phyloP scores from a whole-genome alignment of 306 rosid species.

The Pachyrhizus erosus region DNA sequence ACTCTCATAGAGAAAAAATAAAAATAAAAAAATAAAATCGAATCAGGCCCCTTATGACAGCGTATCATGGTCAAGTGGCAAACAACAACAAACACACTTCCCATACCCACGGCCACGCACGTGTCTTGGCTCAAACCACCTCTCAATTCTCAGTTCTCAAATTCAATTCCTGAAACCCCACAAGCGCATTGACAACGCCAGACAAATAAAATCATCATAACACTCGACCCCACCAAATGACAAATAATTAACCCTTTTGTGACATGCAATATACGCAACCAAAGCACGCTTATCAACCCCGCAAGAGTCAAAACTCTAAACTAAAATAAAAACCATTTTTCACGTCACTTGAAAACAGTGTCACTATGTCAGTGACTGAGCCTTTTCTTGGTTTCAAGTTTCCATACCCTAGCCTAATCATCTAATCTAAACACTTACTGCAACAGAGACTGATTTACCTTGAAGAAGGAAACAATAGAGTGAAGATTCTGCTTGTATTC shows the following conservation, averaged over 20 bases:
- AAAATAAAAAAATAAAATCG: slow-evolving; percentile 29
- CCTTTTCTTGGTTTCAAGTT: slow-evolving; percentile 38
- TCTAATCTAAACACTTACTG: background rate
- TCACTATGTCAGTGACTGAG: background rate
- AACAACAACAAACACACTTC: slow-evolving; percentile 38
- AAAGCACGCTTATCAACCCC: slow-evolving; percentile 42
- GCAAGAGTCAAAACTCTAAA: slow-evolving; percentile 37
- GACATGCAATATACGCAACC: slow-evolving; percentile 34
- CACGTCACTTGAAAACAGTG: slow-evolving; percentile 36
- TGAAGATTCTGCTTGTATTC: slow-evolving; percentile 76
- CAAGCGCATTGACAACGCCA: slow-evolving; percentile 30
- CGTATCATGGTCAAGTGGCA: slow-evolving; percentile 32
- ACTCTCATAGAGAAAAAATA: slow-evolving; percentile 22
- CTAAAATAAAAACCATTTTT: background rate
- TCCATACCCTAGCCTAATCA: slow-evolving; percentile 23
- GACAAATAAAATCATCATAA: slow-evolving; percentile 24
- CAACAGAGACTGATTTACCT: slow-evolving; percentile 54
- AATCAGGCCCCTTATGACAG: slow-evolving; percentile 34
- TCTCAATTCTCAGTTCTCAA: background rate
- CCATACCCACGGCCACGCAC: slow-evolving; percentile 31
- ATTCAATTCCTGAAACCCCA: slow-evolving; percentile 33
- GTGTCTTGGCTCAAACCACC: slow-evolving; percentile 36
- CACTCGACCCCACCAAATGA: slow-evolving; percentile 41
- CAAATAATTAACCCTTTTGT: slow-evolving; percentile 43
- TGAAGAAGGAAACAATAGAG: slow-evolving; percentile 68